phyloP scores from a whole-genome alignment of 1,284 basidiomycete species.

The Sphagnurus paluster region DNA sequence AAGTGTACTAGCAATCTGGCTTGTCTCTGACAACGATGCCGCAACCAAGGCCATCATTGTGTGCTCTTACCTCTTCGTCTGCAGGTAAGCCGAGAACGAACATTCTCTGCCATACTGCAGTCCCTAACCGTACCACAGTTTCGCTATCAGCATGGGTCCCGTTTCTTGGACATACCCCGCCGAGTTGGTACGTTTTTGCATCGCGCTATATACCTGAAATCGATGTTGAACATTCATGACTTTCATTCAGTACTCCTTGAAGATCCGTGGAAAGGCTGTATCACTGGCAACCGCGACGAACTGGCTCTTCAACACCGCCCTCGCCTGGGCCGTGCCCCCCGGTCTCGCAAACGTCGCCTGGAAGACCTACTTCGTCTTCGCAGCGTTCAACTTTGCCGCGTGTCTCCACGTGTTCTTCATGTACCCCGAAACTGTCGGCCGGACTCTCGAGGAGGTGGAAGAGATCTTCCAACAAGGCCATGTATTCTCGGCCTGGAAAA shows the following conservation, averaged over 20 bases:
- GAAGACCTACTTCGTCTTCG: conserved; percentile 76
- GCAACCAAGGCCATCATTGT: conserved; percentile 73
- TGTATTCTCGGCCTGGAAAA: conserved; percentile 69
- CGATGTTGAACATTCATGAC: neutral
- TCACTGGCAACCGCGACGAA: conserved; percentile 59
- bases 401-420: conserved; percentile 72
- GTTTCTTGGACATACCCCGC: conserved; percentile 72
- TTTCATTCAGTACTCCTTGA: conserved; percentile 50
- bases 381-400: conserved; percentile 72
- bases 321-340: conserved; percentile 66
- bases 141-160: conserved; percentile 77
- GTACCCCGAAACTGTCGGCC: conserved; percentile 73
- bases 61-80: conserved; percentile 76
- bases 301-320: conserved; percentile 75
- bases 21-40: conserved; percentile 53
- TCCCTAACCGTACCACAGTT: conserved; percentile 31
- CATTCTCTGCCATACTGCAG: neutral
- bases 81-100: conserved; percentile 32
- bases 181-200: conserved; percentile 41
- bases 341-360: conserved; percentile 52
- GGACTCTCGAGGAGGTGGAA: conserved; percentile 75
- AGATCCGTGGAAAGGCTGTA: conserved; percentile 74
- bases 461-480: conserved; percentile 72
- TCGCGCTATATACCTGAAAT: neutral
- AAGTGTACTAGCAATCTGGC: conserved; percentile 49